These are phyloP conservation scores for Ilyonectria sp. DNA, from an alignment of 2,329 filamentous ascomycete species.

Conservation along the genomic window DNA sequence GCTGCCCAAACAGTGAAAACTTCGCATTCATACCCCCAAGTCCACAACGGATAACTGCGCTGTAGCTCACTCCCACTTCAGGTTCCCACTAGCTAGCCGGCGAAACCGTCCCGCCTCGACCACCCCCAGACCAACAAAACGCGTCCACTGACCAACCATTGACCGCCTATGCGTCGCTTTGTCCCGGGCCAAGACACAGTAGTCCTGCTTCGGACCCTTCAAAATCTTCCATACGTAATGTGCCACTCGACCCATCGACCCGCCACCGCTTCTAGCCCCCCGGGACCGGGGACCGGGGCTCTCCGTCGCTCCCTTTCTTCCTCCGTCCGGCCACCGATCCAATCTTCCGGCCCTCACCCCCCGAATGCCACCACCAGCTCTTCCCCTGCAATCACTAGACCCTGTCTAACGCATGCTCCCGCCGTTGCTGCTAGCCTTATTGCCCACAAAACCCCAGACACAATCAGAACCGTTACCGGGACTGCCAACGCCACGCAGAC, in stretches of 20 bases:
- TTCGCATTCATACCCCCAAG: not conserved
- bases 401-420: slow-evolving; percentile 36
- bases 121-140: not conserved
- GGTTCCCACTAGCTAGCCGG: slow-evolving; percentile 11
- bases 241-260: slow-evolving; percentile 15
- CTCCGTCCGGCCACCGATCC: slow-evolving; percentile 34
- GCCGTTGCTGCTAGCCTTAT: slow-evolving; percentile 44
- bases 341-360: slow-evolving; percentile 24
- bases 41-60: slow-evolving; percentile 1
- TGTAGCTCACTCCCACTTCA: slow-evolving; percentile 5
- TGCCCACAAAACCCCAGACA: slow-evolving; percentile 45
- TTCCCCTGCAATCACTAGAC: slow-evolving; percentile 34
- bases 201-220: slow-evolving; percentile 6
- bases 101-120: slow-evolving; percentile 7
- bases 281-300: slow-evolving; percentile 45
- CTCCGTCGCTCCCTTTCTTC: slow-evolving; percentile 35
- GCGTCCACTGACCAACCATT: slow-evolving; percentile 14
- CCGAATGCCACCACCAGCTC: slow-evolving; percentile 35
- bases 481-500: slow-evolving; percentile 46
- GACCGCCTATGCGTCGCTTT: slow-evolving; percentile 24
- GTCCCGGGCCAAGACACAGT: not conserved
- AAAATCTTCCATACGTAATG: slow-evolving; percentile 13
- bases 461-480: slow-evolving; percentile 46
- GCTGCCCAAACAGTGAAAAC: not conserved
- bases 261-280: slow-evolving; percentile 24